Conservation (phyloP, 2,329 filamentous ascomycete genomes). For the Ceratocystis destructans region DNA sequence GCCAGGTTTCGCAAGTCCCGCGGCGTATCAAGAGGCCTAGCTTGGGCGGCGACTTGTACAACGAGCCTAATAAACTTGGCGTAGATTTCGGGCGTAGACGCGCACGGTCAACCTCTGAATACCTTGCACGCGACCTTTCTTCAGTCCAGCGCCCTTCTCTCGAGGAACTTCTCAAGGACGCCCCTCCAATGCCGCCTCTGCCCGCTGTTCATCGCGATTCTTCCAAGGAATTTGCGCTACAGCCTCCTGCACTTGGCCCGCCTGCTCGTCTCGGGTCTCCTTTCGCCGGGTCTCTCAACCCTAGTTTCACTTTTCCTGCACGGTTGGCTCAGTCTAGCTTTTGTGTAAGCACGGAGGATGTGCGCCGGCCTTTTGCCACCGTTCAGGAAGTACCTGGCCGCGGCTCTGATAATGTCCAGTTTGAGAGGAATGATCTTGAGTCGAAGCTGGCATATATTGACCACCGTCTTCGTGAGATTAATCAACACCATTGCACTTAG, state of each 20-base stretch:
- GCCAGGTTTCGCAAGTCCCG: slow-evolving; percentile 30
- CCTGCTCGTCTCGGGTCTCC: slow-evolving; percentile 45
- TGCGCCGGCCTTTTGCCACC: slow-evolving; percentile 43
- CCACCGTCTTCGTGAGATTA: slow-evolving; percentile 42
- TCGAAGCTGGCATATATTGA: slow-evolving; percentile 45
- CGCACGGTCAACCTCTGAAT: slow-evolving; percentile 16
- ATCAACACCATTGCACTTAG: slow-evolving; percentile 34
- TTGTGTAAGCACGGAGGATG: slow-evolving; percentile 28
- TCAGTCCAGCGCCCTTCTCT: slow-evolving; percentile 32
- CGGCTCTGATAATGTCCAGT: slow-evolving; percentile 25
- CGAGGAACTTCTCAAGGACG: slow-evolving; percentile 28
- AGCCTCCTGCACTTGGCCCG: slow-evolving; percentile 20
- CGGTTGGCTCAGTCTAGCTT: slow-evolving; percentile 36
- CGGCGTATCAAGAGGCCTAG: slow-evolving; percentile 40
- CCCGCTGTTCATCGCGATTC: slow-evolving; percentile 2
- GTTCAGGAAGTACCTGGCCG: slow-evolving; percentile 23
- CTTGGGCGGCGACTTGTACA: slow-evolving; percentile 41
- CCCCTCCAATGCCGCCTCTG: slow-evolving; percentile 15
- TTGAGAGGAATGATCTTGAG: slow-evolving; percentile 33
- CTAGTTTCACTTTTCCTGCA: slow-evolving; percentile 49
- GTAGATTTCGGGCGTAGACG: slow-evolving; percentile 19
- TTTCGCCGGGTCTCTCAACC: slow-evolving; percentile 34
- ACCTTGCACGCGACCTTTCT: slow-evolving; percentile 22
- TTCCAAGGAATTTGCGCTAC: slow-evolving; percentile 16
- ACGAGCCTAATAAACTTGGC: slow-evolving; percentile 29